Conservation (phyloP, 371 early-diverging fungal genomes). For the Rhizopus delemar region DNA sequence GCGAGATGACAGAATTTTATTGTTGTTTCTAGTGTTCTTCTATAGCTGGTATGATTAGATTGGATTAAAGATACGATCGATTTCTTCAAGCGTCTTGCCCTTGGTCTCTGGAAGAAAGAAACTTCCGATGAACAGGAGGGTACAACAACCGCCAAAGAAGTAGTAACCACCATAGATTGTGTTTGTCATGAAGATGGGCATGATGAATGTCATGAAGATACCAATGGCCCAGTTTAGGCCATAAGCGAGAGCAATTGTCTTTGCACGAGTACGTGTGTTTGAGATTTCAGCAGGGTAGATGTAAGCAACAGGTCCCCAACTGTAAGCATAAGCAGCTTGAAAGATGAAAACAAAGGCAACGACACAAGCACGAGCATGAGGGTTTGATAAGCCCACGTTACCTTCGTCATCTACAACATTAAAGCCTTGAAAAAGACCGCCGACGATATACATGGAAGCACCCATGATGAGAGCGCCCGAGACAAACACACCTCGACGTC, state of each 20-base stretch:
- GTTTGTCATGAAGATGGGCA: constrained; percentile 57
- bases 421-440: constrained; percentile 41
- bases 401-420: constrained; percentile 32
- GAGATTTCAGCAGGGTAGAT: constrained; percentile 76
- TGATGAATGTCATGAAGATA: constrained; percentile 47
- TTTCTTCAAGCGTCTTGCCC: constrained; percentile 56
- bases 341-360: constrained; percentile 52
- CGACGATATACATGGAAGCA: constrained; percentile 47
- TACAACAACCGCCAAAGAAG: constrained; percentile 54
- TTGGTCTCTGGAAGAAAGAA: constrained; percentile 57
- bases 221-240: constrained; percentile 68
- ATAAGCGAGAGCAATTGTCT: constrained; percentile 49
- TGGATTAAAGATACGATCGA: constrained; percentile 57
- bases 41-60: constrained; percentile 10
- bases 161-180: constrained; percentile 57
- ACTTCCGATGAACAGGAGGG: constrained; percentile 45
- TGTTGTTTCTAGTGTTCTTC: not conserved
- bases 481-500: constrained; percentile 52
- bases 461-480: constrained; percentile 41
- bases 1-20: constrained; percentile 5
- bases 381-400: constrained; percentile 26
- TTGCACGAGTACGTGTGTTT: constrained; percentile 51
- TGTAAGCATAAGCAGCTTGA: constrained; percentile 55
- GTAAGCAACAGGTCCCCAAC: constrained; percentile 56
- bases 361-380: constrained; percentile 34